Evolutionary conservation across 768 basidiomycete genomes (phyloP).

Genomic region (Leucosporidium yakuticum): DNA sequence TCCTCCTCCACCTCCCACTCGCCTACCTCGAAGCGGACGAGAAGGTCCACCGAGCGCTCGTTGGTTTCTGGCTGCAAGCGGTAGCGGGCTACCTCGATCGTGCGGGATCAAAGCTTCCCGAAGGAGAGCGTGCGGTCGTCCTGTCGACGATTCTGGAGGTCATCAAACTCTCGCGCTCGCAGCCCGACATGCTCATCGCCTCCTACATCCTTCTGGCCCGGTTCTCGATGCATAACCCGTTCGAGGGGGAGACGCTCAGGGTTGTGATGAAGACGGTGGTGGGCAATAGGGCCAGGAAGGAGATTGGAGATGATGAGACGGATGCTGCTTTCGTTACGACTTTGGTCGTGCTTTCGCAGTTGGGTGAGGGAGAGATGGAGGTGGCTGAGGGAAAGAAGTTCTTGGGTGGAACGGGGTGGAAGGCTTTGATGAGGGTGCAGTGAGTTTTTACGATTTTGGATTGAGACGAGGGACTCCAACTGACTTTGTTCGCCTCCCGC

Average conservation of each 20-base stretch:
- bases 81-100: constrained; percentile 71
- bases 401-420: constrained; percentile 47
- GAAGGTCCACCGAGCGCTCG: constrained; percentile 57
- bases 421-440: constrained; percentile 40
- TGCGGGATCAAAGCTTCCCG: constrained; percentile 45
- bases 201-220: constrained; percentile 66
- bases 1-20: constrained; percentile 62
- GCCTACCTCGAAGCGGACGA: constrained; percentile 47
- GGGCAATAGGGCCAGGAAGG: constrained; percentile 46
- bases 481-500: neutral
- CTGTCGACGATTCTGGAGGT: constrained; percentile 39
- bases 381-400: constrained; percentile 57
- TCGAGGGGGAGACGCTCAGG: constrained; percentile 58
- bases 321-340: constrained; percentile 54
- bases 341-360: constrained; percentile 54
- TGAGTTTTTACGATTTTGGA: constrained; percentile 42
- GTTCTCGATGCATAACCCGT: constrained; percentile 59
- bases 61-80: constrained; percentile 74
- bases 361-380: constrained; percentile 26
- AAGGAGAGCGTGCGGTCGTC: constrained; percentile 34
- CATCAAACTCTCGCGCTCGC: constrained; percentile 22
- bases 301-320: constrained; percentile 27
- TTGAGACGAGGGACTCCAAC: constrained; percentile 10
- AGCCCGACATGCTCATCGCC: constrained; percentile 28
- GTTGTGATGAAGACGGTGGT: constrained; percentile 55